Percentiles rank a stretch among this genome's conserved stretches.
Conservation (phyloP, 2,329 filamentous ascomycete species). For the Alternaria triticimaculans region DNA sequence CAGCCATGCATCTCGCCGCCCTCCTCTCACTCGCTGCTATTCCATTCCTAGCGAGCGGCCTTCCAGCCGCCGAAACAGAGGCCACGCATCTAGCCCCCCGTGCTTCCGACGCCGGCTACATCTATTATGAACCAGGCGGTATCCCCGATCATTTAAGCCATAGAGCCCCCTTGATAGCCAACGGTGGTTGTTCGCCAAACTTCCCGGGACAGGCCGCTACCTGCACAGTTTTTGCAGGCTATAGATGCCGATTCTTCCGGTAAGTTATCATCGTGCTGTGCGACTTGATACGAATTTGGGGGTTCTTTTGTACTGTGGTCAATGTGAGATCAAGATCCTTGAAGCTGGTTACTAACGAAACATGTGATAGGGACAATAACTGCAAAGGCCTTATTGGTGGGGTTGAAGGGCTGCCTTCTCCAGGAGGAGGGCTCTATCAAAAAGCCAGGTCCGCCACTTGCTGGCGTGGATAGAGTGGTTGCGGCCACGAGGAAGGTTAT, state of each 20-base stretch:
- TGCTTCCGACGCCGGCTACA: neutral
- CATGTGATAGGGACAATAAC: neutral
- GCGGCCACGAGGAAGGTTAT: rapidly evolving
- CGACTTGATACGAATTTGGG: no score
- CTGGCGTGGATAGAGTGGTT: neutral
- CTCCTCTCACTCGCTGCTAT: neutral
- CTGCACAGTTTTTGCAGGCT: neutral
- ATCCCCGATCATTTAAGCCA: neutral
- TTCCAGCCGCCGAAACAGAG: neutral
- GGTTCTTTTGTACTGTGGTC: no score
- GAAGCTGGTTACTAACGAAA: neutral
- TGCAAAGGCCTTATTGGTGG: neutral
- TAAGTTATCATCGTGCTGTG: neutral
- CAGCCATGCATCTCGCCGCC: neutral
- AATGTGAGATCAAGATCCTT: neutral
- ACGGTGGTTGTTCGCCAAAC: neutral
- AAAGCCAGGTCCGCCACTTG: neutral
- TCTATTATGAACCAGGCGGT: neutral
- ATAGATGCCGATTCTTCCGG: neutral
- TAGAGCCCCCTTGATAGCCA: neutral
- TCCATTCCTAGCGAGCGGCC: neutral
- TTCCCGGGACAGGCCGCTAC: neutral
- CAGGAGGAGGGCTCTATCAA: neutral
- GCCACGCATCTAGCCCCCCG: neutral
- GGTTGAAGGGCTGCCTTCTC: neutral